Percentiles rank a stretch among this genome's conserved stretches.
Conservation (phyloP, 352 stramenopile genomes). For the Phytophthora lateralis region DNA sequence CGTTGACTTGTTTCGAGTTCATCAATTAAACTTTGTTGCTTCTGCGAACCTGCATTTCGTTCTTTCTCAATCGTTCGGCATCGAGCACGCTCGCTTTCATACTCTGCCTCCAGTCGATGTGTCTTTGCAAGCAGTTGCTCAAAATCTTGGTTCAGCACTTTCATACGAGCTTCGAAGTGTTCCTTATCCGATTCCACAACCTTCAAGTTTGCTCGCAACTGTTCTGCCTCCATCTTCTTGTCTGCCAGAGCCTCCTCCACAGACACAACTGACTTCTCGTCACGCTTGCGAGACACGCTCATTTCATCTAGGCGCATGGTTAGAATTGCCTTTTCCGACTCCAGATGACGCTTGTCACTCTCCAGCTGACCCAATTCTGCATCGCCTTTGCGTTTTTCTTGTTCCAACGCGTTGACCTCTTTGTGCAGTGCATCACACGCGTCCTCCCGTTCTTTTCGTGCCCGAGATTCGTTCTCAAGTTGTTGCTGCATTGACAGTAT, state of each 20-base stretch:
- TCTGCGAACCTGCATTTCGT: conserved; percentile 28
- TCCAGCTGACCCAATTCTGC: conserved; percentile 30
- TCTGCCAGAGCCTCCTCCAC: conserved; percentile 30
- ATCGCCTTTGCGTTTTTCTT: conserved; percentile 30
- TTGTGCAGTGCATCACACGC: conserved; percentile 30
- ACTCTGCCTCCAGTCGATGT: conserved; percentile 36
- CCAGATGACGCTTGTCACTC: conserved; percentile 46
- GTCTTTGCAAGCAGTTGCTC: conserved; percentile 32
- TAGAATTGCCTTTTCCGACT: conserved; percentile 39
- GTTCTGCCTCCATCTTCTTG: conserved; percentile 58
- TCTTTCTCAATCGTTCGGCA: conserved; percentile 46
- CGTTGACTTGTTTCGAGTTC: conserved; percentile 37
- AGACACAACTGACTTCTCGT: conserved; percentile 25
- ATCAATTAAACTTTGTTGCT: conserved; percentile 37
- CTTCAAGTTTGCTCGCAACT: conserved; percentile 44
- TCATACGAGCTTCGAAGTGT: conserved; percentile 34
- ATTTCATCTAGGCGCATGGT: conserved; percentile 29
- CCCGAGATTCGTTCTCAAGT: conserved; percentile 22
- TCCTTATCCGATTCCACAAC: conserved; percentile 46
- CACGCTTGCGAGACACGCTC: conserved; percentile 20
- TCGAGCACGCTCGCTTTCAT: conserved; percentile 34
- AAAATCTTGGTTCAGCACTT: conserved; percentile 38
- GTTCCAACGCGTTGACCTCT: conserved; percentile 30
- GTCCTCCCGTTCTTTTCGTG: conserved; percentile 29
- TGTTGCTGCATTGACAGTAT: conserved; percentile 23